These are phyloP conservation scores for Laguncularia racemosa DNA, from an alignment of 345 rosid genomes.

Conservation along the genomic window DNA sequence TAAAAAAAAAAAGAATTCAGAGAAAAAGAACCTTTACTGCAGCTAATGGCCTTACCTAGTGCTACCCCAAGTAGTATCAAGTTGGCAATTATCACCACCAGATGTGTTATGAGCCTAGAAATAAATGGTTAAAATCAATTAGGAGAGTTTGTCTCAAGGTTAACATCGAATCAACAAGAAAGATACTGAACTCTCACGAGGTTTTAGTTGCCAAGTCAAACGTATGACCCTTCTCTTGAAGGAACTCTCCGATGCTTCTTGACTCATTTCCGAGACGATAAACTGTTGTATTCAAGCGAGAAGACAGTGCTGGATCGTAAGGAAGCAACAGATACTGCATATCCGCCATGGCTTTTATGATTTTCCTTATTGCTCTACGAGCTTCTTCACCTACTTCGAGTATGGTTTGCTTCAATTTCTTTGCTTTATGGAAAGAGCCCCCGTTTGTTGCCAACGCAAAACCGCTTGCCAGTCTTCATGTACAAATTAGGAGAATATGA, in stretches of 20 bases:
- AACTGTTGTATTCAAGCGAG: slow-evolving; percentile 27
- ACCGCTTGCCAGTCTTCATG: slow-evolving; percentile 34
- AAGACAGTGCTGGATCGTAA: slow-evolving; percentile 29
- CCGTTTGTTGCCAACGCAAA: slow-evolving; percentile 38
- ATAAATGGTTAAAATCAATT: background rate
- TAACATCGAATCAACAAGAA: too few species aligned
- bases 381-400: slow-evolving; percentile 34
- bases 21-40: too few species aligned
- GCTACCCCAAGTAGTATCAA: slow-evolving; percentile 41
- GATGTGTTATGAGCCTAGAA: slow-evolving; percentile 36
- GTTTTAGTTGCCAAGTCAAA: slow-evolving; percentile 34
- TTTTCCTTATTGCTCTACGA: slow-evolving; percentile 19
- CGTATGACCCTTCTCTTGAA: slow-evolving; percentile 26
- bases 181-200: slow-evolving; percentile 30
- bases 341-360: slow-evolving; percentile 23
- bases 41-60: slow-evolving; percentile 27
- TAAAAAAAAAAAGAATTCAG: background rate
- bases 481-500: too few species aligned
- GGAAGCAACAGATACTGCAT: slow-evolving; percentile 41
- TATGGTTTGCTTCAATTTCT: slow-evolving; percentile 32
- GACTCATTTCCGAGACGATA: slow-evolving; percentile 40
- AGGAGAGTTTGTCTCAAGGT: too few species aligned
- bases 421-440: slow-evolving; percentile 26
- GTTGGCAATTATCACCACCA: slow-evolving; percentile 33
- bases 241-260: slow-evolving; percentile 23